Evolutionary conservation across 192 early-diverging fungal genomes (phyloP).

Genomic region (Backusella psychrophila): DNA sequence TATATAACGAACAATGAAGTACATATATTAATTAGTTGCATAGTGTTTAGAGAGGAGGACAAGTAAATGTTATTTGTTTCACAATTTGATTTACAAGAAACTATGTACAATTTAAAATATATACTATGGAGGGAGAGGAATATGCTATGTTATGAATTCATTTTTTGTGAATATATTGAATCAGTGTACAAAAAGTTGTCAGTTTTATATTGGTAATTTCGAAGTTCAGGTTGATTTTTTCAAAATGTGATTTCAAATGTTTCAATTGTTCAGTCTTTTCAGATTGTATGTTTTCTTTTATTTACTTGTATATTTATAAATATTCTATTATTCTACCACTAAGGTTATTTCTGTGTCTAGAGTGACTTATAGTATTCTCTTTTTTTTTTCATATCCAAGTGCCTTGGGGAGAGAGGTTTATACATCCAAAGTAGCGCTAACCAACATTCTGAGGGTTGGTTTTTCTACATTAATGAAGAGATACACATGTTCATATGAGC

Average conservation of each 20-base stretch:
- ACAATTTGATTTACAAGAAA: neutral
- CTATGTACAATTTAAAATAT: neutral
- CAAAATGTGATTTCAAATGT: no score
- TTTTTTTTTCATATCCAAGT: no score
- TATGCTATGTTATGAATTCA: neutral
- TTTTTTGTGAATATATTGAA: neutral
- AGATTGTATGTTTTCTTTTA: neutral
- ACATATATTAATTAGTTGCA: neutral
- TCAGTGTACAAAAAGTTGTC: neutral
- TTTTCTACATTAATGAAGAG: neutral
- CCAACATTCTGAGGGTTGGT: neutral
- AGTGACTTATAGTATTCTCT: neutral
- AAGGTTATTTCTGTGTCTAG: neutral
- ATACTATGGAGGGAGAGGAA: neutral
- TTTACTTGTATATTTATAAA: neutral
- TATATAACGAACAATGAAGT: neutral
- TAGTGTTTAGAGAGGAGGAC: neutral
- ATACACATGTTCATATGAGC: neutral
- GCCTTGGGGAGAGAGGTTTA: neutral
- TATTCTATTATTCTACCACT: neutral
- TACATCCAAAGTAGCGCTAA: neutral
- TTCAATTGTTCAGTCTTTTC: neutral
- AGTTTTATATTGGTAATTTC: neutral
- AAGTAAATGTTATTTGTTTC: no score
- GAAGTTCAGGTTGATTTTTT: neutral